Base-by-base conservation (phyloP, 2,329 filamentous ascomycete genomes). In the Xylariales sp. region DNA sequence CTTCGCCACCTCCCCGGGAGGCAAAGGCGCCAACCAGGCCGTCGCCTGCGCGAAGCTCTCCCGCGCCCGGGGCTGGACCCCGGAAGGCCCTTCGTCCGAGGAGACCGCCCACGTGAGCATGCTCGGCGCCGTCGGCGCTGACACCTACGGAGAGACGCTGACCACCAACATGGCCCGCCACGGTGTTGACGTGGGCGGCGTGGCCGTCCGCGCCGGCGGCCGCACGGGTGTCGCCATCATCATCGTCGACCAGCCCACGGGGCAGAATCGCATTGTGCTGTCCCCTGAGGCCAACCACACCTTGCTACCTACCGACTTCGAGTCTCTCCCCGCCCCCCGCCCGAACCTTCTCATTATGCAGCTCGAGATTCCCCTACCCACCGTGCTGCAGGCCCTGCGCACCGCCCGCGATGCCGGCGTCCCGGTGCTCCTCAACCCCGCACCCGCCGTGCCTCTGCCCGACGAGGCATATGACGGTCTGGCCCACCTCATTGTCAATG, bases 11-110 rank as follows among this genome's bases (percentile, higher is more conserved):
- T 89, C 85, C 29, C 83, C 85, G 20, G 93, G 91, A 52, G 91
- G 93, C 40, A 98, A 98, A 67, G 91, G 91, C 47, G 89, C 90
- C 43, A 97, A 97, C 69, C 91, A 97, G 68, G 90, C 89, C 42
- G 86, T 95, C 40, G 88, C 89, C 17, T 89, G 85, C 64, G 86
- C 83, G 35, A 86, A 91, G 46, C 77, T 94, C 35, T 93, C 87
- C 1, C 76, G 84, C 33, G 55, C 71, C 19, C 69, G 67, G 23
- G 44, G 53, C 14, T n/a, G n/a, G n/a, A n/a, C n/a, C n/a, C n/a
- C n/a, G n/a, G n/a, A n/a, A n/a, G 55, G 30, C 29, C n/a, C 60
- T 25, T 48, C 56, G 27, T 18, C 40, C 3, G 19, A 41, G 5
- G 56, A 54, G 7, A 59, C 58, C 6, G 63, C 64, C 3, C 49